Conservation (phyloP, 2,329 filamentous ascomycete genomes). For the Penicillium sp. region DNA sequence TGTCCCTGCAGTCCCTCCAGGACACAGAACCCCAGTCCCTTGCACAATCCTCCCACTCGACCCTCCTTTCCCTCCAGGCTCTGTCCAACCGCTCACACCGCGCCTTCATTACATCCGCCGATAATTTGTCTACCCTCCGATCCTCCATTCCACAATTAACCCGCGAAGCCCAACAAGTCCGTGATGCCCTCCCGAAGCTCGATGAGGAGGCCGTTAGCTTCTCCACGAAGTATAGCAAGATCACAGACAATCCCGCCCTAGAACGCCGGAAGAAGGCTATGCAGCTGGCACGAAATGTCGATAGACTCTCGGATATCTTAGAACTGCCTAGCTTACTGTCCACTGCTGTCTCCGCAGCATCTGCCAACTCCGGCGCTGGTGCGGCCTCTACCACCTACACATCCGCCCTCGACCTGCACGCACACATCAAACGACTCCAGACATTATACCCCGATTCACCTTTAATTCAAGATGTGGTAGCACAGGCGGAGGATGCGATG, state of each 20-base stretch:
- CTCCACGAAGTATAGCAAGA: constrained; percentile 74
- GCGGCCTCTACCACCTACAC: constrained; percentile 66
- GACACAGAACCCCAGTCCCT: constrained; percentile 72
- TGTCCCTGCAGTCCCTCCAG: constrained; percentile 67
- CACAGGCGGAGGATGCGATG: constrained; percentile 80
- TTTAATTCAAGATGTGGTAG: constrained; percentile 65
- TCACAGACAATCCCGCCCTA: constrained; percentile 63
- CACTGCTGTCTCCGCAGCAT: constrained; percentile 56
- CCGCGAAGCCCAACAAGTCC: constrained; percentile 61
- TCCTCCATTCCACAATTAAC: constrained; percentile 67
- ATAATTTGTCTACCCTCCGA: constrained; percentile 67
- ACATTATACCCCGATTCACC: constrained; percentile 74
- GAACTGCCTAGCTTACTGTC: constrained; percentile 82
- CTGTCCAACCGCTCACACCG: constrained; percentile 87
- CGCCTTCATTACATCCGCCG: constrained; percentile 72
- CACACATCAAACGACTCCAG: constrained; percentile 84
- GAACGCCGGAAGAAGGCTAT: constrained; percentile 72
- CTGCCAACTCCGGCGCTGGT: constrained; percentile 35
- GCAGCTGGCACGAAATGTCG: constrained; percentile 77
- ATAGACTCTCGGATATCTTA: constrained; percentile 82
- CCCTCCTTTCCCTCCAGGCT: constrained; percentile 75
- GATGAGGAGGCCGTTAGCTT: constrained; percentile 75
- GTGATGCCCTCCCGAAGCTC: constrained; percentile 67
- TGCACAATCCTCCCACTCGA: constrained; percentile 73
- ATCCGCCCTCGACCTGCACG: constrained; percentile 81